Evolutionary conservation across 192 early-diverging fungal genomes (phyloP).

Genomic region (Rhizophlyctis rosea): DNA sequence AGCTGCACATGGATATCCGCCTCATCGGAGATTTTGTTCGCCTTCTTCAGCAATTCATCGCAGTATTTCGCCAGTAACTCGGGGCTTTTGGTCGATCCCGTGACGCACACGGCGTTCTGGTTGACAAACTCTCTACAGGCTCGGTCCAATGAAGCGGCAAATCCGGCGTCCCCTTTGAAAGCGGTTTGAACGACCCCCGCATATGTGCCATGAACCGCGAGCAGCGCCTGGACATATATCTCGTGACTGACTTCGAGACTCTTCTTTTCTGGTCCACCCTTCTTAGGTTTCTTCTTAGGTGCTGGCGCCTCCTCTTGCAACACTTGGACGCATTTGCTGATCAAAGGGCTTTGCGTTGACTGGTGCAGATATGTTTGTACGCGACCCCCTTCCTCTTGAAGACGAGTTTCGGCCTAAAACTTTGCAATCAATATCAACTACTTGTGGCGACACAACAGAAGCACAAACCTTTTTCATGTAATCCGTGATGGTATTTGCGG

Average conservation of each 20-base stretch:
- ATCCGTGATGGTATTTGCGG: constrained; percentile 85
- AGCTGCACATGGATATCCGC: constrained; percentile 66
- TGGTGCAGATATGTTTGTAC: constrained; percentile 85
- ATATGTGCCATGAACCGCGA: constrained; percentile 86
- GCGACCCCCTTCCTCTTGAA: constrained; percentile 82
- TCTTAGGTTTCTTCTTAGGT: constrained; percentile 28
- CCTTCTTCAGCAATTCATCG: constrained; percentile 85
- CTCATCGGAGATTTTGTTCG: constrained; percentile 72
- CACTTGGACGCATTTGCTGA: constrained; percentile 77
- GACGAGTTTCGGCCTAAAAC: constrained; percentile 65
- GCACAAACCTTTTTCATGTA: constrained; percentile 89
- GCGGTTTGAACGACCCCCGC: constrained; percentile 70
- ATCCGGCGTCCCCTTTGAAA: constrained; percentile 80
- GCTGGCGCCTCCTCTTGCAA: constrained; percentile 72
- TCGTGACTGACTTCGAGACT: constrained; percentile 59
- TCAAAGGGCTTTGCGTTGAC: constrained; percentile 73
- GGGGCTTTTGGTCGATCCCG: constrained; percentile 68
- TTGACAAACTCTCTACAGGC: constrained; percentile 95
- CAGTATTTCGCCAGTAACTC: constrained; percentile 88
- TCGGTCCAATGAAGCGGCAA: constrained; percentile 88
- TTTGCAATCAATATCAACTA: not conserved
- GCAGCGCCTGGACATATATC: constrained; percentile 81
- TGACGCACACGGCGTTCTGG: constrained; percentile 77
- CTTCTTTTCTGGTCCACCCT: constrained; percentile 15
- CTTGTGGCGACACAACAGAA: not conserved